Evolutionary conservation across 257 asterid genomes (phyloP).

Genomic region (Primulina tabacum): DNA sequence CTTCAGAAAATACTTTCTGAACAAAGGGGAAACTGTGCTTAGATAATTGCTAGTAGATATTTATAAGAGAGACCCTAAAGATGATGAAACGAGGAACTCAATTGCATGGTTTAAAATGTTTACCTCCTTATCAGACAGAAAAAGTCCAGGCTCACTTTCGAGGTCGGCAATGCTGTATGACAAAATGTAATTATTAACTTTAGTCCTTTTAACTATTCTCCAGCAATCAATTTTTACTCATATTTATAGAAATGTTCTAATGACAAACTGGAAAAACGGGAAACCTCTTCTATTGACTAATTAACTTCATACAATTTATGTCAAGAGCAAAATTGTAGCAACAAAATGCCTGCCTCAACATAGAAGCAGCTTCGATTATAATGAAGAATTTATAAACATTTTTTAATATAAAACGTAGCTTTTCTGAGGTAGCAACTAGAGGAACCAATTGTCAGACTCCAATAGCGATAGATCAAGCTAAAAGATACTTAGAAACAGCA

Average conservation of each 20-base stretch:
- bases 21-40: slow-evolving; percentile 1
- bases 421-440: neutral
- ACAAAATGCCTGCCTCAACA: neutral
- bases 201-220: neutral
- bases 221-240: neutral
- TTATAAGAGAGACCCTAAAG: neutral
- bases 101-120: neutral
- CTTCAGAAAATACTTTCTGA: slow-evolving; percentile 87
- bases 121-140: slow-evolving; percentile 80
- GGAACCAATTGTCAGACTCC: slow-evolving; percentile 6
- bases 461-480: neutral
- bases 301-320: neutral
- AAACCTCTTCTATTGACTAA: neutral
- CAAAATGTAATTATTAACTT: neutral
- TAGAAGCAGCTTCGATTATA: neutral
- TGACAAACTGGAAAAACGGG: neutral
- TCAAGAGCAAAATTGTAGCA: neutral
- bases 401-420: neutral
- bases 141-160: slow-evolving; percentile 89
- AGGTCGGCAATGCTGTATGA: slow-evolving; percentile 75
- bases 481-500: neutral
- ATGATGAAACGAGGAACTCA: slow-evolving; percentile 8
- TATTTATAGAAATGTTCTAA: neutral
- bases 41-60: neutral
- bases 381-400: neutral